Evolutionary conservation across 768 basidiomycete species (phyloP).

Genomic region (Serpula lacrymans): DNA sequence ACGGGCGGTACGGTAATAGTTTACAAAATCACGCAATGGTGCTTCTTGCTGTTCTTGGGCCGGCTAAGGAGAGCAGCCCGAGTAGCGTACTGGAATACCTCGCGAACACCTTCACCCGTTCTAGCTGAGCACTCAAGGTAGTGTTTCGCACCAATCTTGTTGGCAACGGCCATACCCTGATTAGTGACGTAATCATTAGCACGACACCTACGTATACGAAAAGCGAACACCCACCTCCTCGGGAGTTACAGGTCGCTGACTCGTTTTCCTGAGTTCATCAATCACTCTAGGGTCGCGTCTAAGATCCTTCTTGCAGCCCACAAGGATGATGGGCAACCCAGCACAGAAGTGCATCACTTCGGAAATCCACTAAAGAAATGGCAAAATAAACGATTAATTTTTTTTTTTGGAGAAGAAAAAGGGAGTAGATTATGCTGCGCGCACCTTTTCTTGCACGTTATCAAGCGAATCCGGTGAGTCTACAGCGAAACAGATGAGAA

Average conservation of each 20-base stretch:
- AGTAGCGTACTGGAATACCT: conserved; percentile 98
- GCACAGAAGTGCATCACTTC: conserved; percentile 98
- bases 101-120: conserved; percentile 94
- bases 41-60: conserved; percentile 41
- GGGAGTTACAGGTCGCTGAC: conserved; percentile 90
- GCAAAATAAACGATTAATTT: conserved; percentile 2
- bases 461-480: conserved; percentile 98
- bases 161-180: conserved; percentile 90
- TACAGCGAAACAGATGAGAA: conserved; percentile 98
- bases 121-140: conserved; percentile 98
- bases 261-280: conserved; percentile 91
- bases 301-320: conserved; percentile 99
- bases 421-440: too few relatives aligned
- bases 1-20: conserved; percentile 18
- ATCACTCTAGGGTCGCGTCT: conserved; percentile 90
- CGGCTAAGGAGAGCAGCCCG: conserved; percentile 80
- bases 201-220: too few relatives aligned
- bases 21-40: conserved; percentile 44
- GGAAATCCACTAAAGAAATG: conserved; percentile 90
- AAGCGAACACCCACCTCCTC: conserved; percentile 64
- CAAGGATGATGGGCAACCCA: conserved; percentile 92
- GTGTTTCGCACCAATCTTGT: conserved; percentile 95
- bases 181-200: conserved; percentile 1
- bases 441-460: conserved; percentile 99
- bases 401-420: too few relatives aligned